Base-by-base conservation (phyloP, 345 rosid genomes). In the Moricandia moricandioides region DNA sequence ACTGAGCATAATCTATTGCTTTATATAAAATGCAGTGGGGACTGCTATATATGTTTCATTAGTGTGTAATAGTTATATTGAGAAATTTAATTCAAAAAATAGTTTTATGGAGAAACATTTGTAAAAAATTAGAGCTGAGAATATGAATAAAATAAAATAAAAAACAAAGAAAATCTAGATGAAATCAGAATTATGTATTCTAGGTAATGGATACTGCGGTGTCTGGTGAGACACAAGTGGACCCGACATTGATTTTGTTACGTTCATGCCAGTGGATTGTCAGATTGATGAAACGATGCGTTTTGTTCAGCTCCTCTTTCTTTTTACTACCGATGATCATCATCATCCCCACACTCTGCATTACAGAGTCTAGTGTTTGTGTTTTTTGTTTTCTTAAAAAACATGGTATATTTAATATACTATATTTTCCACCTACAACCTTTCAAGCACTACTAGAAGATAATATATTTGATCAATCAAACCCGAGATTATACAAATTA, bases 261-360 rank as follows among this genome's bases (percentile, higher is more conserved):
- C 67, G 62, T 24, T 67, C 4, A 47, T 59, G 78, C 51, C 61
- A 67, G 68, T 75, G 62, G 14, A 49, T 59, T 60, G 68, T 75
- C 73, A 74, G 78, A 67, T 34, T 1, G 4, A 66, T 58, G 4
- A 58, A 67, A 59, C 78, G 73, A 1, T 60, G 73, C 37, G 79
- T 75, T 67, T 74, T 31, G n/a, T 11, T 37, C 63, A 68, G 6
- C 34, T 58, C 26, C 47, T 58, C 39, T 45, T 29, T 40, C 47
- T 65, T 73, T 16, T 21, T 10, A 13, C 11, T 1, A 65, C 58
- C 11, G 47, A 57, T 66, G 30, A 72, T 72, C 30, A 67, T 75
- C 31, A 62, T 69, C 56, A 12, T 47, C 54, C 54, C 54, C 21
- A 16, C 56, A 51, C 56, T 51, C 56, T 51, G 26, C 56, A 14